Conservation (phyloP, 2,329 filamentous ascomycete species). For the Pseudofabraea citricarpa region DNA sequence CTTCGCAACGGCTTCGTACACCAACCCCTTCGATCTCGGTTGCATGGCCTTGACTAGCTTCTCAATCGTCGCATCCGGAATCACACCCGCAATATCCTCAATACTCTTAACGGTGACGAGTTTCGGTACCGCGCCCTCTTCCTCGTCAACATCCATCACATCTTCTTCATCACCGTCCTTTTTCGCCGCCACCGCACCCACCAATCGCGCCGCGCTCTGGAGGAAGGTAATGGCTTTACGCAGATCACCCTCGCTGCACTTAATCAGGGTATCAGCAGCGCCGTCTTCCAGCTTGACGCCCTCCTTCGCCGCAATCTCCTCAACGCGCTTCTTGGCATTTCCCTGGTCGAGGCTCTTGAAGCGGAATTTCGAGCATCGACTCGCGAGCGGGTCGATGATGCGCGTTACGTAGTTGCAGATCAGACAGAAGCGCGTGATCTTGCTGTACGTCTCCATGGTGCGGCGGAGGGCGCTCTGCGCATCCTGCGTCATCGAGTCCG, state of each 20-base stretch:
- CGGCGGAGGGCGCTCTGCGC: slow-evolving; percentile 87
- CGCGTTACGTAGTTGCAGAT: slow-evolving; percentile 98
- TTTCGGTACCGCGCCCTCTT: slow-evolving; percentile 60
- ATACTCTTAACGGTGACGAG: slow-evolving; percentile 78
- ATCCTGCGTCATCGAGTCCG: slow-evolving; percentile 98
- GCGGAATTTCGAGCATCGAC: slow-evolving; percentile 90
- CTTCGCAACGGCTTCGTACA: slow-evolving; percentile 70
- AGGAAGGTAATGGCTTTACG: slow-evolving; percentile 94
- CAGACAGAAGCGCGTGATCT: slow-evolving; percentile 94
- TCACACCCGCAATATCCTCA: slow-evolving; percentile 94
- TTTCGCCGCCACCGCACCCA: slow-evolving; percentile 59
- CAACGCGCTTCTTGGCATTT: slow-evolving; percentile 73
- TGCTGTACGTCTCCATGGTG: slow-evolving; percentile 97
- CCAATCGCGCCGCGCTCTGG: slow-evolving; percentile 87
- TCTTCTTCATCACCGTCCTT: slow-evolving; percentile 35
- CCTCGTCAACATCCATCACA: slow-evolving; percentile 42
- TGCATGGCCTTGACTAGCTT: slow-evolving; percentile 70
- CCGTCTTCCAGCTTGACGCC: slow-evolving; percentile 71
- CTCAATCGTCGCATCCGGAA: slow-evolving; percentile 71
- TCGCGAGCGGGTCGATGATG: slow-evolving; percentile 94
- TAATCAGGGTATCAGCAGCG: slow-evolving; percentile 77
- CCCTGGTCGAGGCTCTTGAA: slow-evolving; percentile 93
- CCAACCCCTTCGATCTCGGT: slow-evolving; percentile 56
- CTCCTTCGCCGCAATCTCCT: slow-evolving; percentile 78
- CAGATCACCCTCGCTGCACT: slow-evolving; percentile 88